Percentiles rank a stretch among this genome's conserved stretches.
Conservation (phyloP, 768 basidiomycete genomes). For the Chalciporus sphaerocephalus region DNA sequence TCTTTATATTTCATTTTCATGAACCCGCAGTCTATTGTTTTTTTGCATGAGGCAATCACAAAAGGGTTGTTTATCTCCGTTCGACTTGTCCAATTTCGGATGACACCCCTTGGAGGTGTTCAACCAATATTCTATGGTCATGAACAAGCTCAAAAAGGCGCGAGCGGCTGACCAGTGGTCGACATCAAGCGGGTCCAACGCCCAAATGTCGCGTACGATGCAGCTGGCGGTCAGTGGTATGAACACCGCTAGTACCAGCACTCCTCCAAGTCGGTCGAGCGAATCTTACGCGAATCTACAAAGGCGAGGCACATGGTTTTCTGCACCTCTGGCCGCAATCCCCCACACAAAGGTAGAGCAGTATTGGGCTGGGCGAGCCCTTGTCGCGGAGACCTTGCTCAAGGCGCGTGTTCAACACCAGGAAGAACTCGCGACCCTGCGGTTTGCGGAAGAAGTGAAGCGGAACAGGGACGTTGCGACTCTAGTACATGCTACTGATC, state of each 20-base stretch:
- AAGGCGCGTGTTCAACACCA: conserved; percentile 46
- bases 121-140: not conserved
- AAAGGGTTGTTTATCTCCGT: too few relatives aligned
- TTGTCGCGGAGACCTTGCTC: conserved; percentile 61
- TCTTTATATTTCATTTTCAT: conserved; percentile 2
- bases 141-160: conserved; percentile 26
- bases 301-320: conserved; percentile 13
- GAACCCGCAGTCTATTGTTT: not conserved
- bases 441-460: conserved; percentile 41
- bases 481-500: conserved; percentile 41
- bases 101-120: not conserved
- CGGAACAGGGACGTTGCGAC: conserved; percentile 40
- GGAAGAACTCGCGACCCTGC: conserved; percentile 43
- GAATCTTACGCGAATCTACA: conserved; percentile 5
- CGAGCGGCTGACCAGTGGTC: conserved; percentile 6
- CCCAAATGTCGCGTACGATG: conserved; percentile 30
- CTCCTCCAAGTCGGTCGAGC: not conserved
- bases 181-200: not conserved
- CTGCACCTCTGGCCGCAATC: conserved; percentile 16
- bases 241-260: not conserved
- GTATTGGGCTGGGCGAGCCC: conserved; percentile 66
- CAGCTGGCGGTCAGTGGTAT: conserved; percentile 20
- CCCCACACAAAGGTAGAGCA: conserved; percentile 40
- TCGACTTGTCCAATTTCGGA: not conserved
- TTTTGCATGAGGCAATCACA: conserved; percentile 3